Evolutionary conservation across 306 rosid species (phyloP), one percentile per base, ranked within the genome.

Genomic region (Hippophae rhamnoides): DNA sequence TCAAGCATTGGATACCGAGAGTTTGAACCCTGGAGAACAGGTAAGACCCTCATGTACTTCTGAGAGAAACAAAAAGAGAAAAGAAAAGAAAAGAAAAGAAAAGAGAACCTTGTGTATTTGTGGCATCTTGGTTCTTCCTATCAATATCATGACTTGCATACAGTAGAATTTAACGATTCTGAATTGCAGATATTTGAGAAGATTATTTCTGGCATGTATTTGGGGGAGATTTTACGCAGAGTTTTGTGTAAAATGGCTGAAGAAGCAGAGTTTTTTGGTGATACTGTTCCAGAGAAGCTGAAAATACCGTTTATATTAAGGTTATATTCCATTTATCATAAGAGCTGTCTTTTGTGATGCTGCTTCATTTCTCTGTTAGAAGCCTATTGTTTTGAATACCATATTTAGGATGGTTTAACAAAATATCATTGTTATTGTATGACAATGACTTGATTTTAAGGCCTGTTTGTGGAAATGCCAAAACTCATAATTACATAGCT

Each of bases 1-100:
- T 79, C 81, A 63, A 8, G 81, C 78, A 60, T 70, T 93, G 49
- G 99, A 93, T 63, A 61, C 6, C 9, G 99, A 79, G 63, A 86
- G 94, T 76, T 79, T 93, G 71, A 93, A 93, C 81, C 93, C 99
- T 9, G 99, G 99, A 63, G 97, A 93, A 74, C 99, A 93, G 84
- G 99, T 93, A 76, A 10, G 10, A 47, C 13, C 38, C 38, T 31
- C 38, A 2, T 2, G 38, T 31, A 31, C 38, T 31, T 31, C 38
- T 1, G 5, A 31, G 38, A 31, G 38, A 18, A 18, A 18, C 23
- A 18, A 18, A 18, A 18, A 18, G 23, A 18, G 23, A 18, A 18
- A 18, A 18, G 23, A 18, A 18, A 18, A 18, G 23, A 18, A 18
- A 18, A 18, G 23, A 18, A 18, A 18, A 18, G 1, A 18, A 18